Conservation (phyloP, 805 yeast species). For the Lipomyces starkeyi region DNA sequence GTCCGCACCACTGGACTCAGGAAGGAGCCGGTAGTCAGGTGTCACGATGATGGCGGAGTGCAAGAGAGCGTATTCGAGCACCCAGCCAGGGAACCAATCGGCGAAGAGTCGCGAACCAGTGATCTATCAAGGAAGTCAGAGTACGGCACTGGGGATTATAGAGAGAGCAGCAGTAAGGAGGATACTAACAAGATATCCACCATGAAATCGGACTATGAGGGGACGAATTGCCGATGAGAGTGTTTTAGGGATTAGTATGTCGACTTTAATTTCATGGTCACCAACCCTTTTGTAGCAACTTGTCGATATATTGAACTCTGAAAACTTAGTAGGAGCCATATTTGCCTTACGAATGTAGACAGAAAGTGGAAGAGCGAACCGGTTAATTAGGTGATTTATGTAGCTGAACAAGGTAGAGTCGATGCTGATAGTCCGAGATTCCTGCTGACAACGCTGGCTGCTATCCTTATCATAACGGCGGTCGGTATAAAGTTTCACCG, state of each 20-base stretch:
- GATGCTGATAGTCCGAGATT: too few species aligned
- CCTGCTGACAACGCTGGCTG: too few species aligned
- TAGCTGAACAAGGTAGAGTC: too few species aligned
- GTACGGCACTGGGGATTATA: background rate
- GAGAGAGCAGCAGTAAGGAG: background rate
- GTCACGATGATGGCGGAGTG: constrained; percentile 10
- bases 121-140: constrained; percentile 4
- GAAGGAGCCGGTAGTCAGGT: constrained; percentile 12
- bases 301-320: background rate
- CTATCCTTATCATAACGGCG: too few species aligned
- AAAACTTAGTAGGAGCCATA: background rate
- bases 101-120: constrained; percentile 21
- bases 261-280: constrained; percentile 1
- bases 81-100: constrained; percentile 21
- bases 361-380: too few species aligned
- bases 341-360: too few species aligned
- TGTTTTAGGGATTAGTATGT: background rate
- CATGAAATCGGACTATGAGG: constrained; percentile 14
- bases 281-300: constrained; percentile 2
- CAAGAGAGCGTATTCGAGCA: constrained; percentile 1
- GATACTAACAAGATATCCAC: constrained; percentile 20
- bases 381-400: too few species aligned
- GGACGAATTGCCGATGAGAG: background rate
- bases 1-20: constrained; percentile 11
- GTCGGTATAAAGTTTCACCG: too few species aligned